Evolutionary conservation across 306 rosid genomes (phyloP).

Genomic region (Parietaria judaica): DNA sequence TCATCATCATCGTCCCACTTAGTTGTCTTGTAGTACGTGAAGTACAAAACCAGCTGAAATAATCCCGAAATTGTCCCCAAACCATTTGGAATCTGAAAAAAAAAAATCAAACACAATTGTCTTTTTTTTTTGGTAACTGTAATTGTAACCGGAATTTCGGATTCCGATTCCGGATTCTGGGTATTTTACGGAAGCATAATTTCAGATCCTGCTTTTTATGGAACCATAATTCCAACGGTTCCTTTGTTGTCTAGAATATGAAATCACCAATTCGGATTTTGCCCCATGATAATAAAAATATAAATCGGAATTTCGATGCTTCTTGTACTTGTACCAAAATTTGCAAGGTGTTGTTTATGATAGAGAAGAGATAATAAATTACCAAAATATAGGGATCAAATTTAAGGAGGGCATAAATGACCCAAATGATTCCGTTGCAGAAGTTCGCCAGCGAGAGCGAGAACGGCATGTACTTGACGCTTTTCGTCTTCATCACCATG

Average conservation of each 20-base stretch:
- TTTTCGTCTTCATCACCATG: slow-evolving; percentile 53
- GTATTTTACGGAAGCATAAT: no score
- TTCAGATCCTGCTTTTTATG: no score
- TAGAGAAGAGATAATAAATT: slow-evolving; percentile 8
- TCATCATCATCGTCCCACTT: slow-evolving; percentile 25
- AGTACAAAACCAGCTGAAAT: slow-evolving; percentile 50
- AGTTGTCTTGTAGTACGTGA: slow-evolving; percentile 45
- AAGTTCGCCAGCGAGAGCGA: slow-evolving; percentile 56
- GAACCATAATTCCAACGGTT: no score
- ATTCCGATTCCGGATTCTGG: no score
- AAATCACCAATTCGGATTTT: no score
- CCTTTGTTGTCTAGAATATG: no score
- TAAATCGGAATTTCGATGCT: no score
- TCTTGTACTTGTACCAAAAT: no score
- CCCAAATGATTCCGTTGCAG: slow-evolving; percentile 49
- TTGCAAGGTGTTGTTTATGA: no score
- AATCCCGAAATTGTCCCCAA: slow-evolving; percentile 58
- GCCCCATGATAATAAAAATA: no score
- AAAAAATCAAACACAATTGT: neutral
- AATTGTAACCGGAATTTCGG: no score
- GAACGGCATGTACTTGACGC: slow-evolving; percentile 92
- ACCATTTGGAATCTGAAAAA: slow-evolving; percentile 40
- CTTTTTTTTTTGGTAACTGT: no score
- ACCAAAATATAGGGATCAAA: slow-evolving; percentile 61
- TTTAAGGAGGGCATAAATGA: slow-evolving; percentile 42